These are phyloP conservation scores for Rhizopus delemar DNA, from an alignment of 371 early-diverging fungal species.

Conservation along the genomic window DNA sequence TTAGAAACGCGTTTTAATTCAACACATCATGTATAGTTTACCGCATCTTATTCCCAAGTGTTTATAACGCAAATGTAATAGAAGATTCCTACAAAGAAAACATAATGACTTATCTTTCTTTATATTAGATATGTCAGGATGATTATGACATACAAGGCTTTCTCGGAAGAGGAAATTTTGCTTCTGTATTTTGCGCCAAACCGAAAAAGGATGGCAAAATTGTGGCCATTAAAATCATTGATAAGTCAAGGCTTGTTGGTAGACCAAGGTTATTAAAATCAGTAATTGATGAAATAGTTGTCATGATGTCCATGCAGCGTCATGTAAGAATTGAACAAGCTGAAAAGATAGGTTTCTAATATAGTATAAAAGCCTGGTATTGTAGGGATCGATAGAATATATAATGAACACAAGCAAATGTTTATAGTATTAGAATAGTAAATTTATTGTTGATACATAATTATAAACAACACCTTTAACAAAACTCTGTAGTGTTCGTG, in stretches of 20 bases:
- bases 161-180: slow-evolving; percentile 71
- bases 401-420: slow-evolving; percentile 58
- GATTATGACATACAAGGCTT: slow-evolving; percentile 47
- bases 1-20: neutral
- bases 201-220: slow-evolving; percentile 42
- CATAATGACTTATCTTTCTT: neutral
- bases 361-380: slow-evolving; percentile 49
- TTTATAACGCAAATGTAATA: slow-evolving; percentile 30
- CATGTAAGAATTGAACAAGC: slow-evolving; percentile 57
- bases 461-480: neutral
- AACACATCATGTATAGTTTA: slow-evolving; percentile 19
- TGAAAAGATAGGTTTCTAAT: neutral
- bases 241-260: slow-evolving; percentile 47
- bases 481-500: slow-evolving; percentile 48
- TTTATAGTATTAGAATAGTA: slow-evolving; percentile 74
- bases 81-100: neutral
- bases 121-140: slow-evolving; percentile 52
- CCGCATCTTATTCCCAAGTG: slow-evolving; percentile 25
- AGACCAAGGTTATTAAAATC: slow-evolving; percentile 60
- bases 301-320: slow-evolving; percentile 66
- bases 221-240: slow-evolving; percentile 71
- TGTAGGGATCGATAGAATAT: slow-evolving; percentile 63
- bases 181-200: slow-evolving; percentile 58
- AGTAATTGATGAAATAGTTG: slow-evolving; percentile 68
- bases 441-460: slow-evolving; percentile 15